Conservation (phyloP, 2,329 filamentous ascomycete species). For the Paramyrothecium roridum region DNA sequence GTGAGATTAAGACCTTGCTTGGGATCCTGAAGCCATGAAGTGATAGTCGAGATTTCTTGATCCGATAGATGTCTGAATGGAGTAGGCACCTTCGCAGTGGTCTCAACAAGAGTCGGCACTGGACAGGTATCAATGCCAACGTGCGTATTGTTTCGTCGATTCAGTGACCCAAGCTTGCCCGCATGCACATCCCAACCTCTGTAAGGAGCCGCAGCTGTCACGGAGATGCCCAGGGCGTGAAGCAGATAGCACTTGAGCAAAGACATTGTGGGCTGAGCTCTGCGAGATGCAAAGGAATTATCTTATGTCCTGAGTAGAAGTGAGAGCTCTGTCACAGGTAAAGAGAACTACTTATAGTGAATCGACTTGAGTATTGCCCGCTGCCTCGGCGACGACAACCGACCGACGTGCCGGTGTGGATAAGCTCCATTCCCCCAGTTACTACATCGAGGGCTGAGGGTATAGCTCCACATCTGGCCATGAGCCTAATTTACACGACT, state of each 20-base stretch:
- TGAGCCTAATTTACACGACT: not conserved
- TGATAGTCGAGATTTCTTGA: constrained; percentile 1
- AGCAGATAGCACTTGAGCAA: not conserved
- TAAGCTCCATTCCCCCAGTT: not conserved
- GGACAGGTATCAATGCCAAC: constrained; percentile 2
- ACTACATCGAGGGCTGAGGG: not conserved
- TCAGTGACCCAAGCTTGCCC: not conserved
- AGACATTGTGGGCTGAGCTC: not conserved
- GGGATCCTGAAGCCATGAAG: constrained; percentile 3
- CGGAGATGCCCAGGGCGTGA: not conserved
- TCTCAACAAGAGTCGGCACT: constrained; percentile 1
- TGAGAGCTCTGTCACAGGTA: not conserved
- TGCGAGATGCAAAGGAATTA: not conserved
- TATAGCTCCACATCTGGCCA: not conserved
- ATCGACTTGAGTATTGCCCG: not conserved
- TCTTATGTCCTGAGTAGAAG: not conserved
- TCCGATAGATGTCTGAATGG: constrained; percentile 4
- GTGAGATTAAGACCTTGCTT: constrained; percentile 12
- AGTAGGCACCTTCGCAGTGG: constrained; percentile 2
- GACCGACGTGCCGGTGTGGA: not conserved
- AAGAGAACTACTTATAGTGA: not conserved
- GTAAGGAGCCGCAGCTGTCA: not conserved
- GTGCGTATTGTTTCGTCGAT: constrained; percentile 2
- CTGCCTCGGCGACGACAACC: not conserved
- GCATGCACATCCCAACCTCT: constrained; percentile 5